Evolutionary conservation across 2,329 filamentous ascomycete species (phyloP), one percentile per base, ranked within the genome.

Genomic region (Neonectria magnoliae): DNA sequence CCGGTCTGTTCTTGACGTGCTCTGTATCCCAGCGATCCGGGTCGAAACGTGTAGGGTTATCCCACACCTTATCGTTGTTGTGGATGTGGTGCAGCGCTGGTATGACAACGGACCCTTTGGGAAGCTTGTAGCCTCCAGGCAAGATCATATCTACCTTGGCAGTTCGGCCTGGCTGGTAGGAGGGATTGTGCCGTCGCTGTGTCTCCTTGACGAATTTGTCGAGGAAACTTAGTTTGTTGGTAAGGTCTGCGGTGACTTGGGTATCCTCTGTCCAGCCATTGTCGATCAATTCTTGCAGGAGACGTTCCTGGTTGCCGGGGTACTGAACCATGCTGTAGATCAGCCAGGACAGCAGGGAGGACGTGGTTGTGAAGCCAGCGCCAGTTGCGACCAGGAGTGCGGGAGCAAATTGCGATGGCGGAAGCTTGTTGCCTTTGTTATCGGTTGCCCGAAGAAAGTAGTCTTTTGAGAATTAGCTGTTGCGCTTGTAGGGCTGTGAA

Each of bases 131-230:
- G 0, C 87, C 88, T 0, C 87, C 88, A 0, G 88, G 88, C 0
- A 90, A 76, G 27, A 90, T 80, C 60, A 87, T 76, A 71, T 90
- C 87, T 4, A 77, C 77, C 64, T 84, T 84, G 2, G 87, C 78
- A 1, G 85, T 90, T 31, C 88, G 85, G 1, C 80, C 88, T 0
- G 88, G 85, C 69, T 90, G 88, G 77, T 85, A 90, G 0, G 85
- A 87, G 0, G 88, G 85, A 75, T 87, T 89, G 77, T 90, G 87
- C 3, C 80, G 79, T 2, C 88, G 82, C 72, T 88, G 87, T 1
- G 82, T 87, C 73, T 90, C 88, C 75, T 90, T 89, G 79, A 90
- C 77, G 74, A 84, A 88, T 51, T 83, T 82, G 73, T 88, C 86
- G 9, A 88, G 80, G 75, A 84, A 88, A 2, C 77, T 71, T 6